These are phyloP conservation scores for Monosporascus cannonballus DNA, from an alignment of 2,329 filamentous ascomycete genomes.

Conservation along the genomic window DNA sequence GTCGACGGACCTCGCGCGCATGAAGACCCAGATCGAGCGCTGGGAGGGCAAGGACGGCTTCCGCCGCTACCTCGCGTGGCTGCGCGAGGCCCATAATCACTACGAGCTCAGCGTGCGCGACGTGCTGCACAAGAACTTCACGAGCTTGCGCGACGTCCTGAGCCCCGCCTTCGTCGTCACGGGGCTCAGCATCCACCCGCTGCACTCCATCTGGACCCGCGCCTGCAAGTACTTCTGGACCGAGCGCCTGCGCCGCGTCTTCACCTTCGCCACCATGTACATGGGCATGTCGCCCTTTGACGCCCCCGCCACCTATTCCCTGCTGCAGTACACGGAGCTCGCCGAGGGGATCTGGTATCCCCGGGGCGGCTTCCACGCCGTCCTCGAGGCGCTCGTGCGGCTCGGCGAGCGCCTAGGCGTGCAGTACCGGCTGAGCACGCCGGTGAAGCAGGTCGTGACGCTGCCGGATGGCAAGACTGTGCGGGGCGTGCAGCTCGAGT, in stretches of 20 bases:
- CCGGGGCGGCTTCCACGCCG: slow-evolving; percentile 61
- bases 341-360: slow-evolving; percentile 75
- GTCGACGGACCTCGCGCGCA: slow-evolving; percentile 61
- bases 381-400: slow-evolving; percentile 57
- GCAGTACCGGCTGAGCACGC: slow-evolving; percentile 52
- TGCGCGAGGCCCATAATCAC: slow-evolving; percentile 62
- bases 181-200: slow-evolving; percentile 58
- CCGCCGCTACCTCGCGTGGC: slow-evolving; percentile 59
- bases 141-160: slow-evolving; percentile 49
- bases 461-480: slow-evolving; percentile 44
- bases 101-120: slow-evolving; percentile 63
- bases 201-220: slow-evolving; percentile 63
- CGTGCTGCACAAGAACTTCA: slow-evolving; percentile 63
- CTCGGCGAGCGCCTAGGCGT: slow-evolving; percentile 58
- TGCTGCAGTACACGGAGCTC: slow-evolving; percentile 70
- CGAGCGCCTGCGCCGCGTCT: slow-evolving; percentile 62
- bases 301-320: slow-evolving; percentile 66
- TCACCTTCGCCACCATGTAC: slow-evolving; percentile 77
- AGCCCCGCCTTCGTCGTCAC: slow-evolving; percentile 52
- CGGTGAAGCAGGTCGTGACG: slow-evolving; percentile 50
- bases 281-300: slow-evolving; percentile 77
- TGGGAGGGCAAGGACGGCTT: slow-evolving; percentile 69
- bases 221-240: slow-evolving; percentile 64
- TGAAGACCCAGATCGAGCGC: slow-evolving; percentile 67
- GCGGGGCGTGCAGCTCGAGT: slow-evolving; percentile 52